Conservation (phyloP, 495 filamentous ascomycete genomes). For the Daldinia vernicosa region DNA sequence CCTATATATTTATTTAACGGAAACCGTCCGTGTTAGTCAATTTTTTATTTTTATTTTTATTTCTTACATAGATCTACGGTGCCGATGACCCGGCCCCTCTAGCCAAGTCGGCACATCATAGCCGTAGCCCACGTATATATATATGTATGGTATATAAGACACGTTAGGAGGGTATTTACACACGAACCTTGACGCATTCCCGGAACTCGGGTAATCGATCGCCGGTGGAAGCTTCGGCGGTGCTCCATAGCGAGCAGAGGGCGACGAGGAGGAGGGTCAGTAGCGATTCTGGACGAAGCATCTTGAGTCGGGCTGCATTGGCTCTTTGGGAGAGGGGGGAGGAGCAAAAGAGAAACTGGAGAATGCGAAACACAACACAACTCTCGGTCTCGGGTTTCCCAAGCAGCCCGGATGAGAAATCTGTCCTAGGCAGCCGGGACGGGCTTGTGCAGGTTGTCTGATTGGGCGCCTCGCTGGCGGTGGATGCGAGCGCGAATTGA, state of each 20-base stretch:
- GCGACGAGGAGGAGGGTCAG: conserved; percentile 25
- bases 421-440: conserved; percentile 13
- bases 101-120: background rate
- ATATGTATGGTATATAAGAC: no score
- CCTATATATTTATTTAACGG: conserved; percentile 57
- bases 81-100: background rate
- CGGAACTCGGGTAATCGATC: conserved; percentile 90
- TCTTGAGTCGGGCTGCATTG: conserved; percentile 22
- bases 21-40: conserved; percentile 22
- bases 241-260: conserved; percentile 39
- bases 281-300: conserved; percentile 28
- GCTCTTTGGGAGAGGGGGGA: conserved; percentile 1
- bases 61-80: background rate
- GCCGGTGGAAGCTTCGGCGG: conserved; percentile 76
- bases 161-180: background rate
- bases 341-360: background rate
- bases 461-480: conserved; percentile 24
- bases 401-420: conserved; percentile 38
- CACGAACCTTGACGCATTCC: conserved; percentile 81
- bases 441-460: conserved; percentile 14
- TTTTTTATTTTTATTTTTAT: background rate
- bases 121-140: conserved; percentile 2
- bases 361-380: background rate
- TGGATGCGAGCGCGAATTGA: conserved; percentile 22
- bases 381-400: conserved; percentile 48